phyloP scores from a whole-genome alignment of 2,329 filamentous ascomycete species.

The Macrophomina phaseolina region DNA sequence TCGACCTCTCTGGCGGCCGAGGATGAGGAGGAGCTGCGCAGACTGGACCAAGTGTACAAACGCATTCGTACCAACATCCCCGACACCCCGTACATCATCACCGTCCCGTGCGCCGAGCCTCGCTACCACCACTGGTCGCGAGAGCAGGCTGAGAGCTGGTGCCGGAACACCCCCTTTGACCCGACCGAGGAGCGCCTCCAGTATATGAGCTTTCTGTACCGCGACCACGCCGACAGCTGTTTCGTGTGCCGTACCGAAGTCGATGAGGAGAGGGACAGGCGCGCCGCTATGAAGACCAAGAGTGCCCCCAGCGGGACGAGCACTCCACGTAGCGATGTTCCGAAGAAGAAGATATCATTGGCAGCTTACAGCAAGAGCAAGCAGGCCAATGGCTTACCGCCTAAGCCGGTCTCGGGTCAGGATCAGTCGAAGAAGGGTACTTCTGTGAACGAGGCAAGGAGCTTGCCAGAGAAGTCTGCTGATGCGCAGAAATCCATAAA shows the following conservation, averaged over 20 bases:
- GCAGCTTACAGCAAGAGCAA: slow-evolving; percentile 65
- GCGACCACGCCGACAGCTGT: slow-evolving; percentile 60
- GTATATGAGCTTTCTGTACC: slow-evolving; percentile 66
- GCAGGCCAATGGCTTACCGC: slow-evolving; percentile 42
- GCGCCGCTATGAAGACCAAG: slow-evolving; percentile 44
- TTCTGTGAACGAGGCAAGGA: neutral
- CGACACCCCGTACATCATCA: slow-evolving; percentile 54
- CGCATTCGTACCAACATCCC: slow-evolving; percentile 51
- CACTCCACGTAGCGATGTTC: slow-evolving; percentile 47
- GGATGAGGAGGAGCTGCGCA: slow-evolving; percentile 46
- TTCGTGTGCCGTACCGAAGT: slow-evolving; percentile 58
- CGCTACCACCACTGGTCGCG: slow-evolving; percentile 50
- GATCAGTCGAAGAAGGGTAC: slow-evolving; percentile 19
- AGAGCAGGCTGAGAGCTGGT: slow-evolving; percentile 50
- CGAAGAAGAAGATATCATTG: slow-evolving; percentile 68
- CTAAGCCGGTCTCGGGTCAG: slow-evolving; percentile 14
- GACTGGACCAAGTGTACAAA: slow-evolving; percentile 48
- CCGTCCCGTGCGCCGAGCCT: slow-evolving; percentile 53
- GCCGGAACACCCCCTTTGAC: slow-evolving; percentile 58
- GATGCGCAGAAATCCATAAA: slow-evolving; percentile 1
- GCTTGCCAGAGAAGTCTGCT: slow-evolving; percentile 19
- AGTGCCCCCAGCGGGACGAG: slow-evolving; percentile 31
- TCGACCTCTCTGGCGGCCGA: slow-evolving; percentile 32
- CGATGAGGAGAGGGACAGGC: slow-evolving; percentile 58
- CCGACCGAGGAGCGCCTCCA: slow-evolving; percentile 63